A percentile compares a stretch with the other conserved stretches of the same genome.
phyloP scores from a whole-genome alignment of 2,329 filamentous ascomycete genomes.

The Davidsoniella eucalypti region DNA sequence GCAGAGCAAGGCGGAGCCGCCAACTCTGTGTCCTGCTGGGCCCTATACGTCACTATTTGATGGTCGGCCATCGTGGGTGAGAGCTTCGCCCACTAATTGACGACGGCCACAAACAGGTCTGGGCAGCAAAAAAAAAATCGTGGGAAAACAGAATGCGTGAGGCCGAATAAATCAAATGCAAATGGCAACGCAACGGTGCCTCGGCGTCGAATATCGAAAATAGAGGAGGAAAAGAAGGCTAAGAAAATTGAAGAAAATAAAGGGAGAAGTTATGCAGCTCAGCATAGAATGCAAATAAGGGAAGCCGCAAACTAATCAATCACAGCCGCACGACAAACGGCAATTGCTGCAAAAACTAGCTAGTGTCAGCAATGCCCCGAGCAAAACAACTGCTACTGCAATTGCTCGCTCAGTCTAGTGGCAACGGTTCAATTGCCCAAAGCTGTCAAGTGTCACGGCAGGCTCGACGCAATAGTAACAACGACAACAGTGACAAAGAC shows the following conservation, averaged over 20 bases:
- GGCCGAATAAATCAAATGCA: no score
- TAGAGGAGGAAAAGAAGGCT: background rate
- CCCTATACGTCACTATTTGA: background rate
- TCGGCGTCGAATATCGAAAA: background rate
- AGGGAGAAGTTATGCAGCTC: background rate
- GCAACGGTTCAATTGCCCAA: no score
- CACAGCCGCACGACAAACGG: background rate
- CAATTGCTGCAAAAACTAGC: no score
- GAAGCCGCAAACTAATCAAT: background rate
- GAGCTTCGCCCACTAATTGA: no score
- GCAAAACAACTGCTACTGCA: no score
- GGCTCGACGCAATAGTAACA: background rate
- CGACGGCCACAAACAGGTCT: no score
- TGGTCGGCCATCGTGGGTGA: background rate
- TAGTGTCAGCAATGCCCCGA: no score
- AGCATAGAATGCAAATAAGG: background rate
- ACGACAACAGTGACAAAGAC: background rate
- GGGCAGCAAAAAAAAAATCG: no score
- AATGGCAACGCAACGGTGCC: no score
- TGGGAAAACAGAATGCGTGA: no score
- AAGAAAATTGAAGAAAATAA: background rate
- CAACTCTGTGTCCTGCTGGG: background rate
- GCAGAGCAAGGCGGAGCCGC: background rate
- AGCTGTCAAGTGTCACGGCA: no score
- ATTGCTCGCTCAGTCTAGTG: no score